Evolutionary conservation across 176 grass and related monocot genomes (phyloP), one percentile per base, ranked within the genome.

Genomic region (Musa beccarii): DNA sequence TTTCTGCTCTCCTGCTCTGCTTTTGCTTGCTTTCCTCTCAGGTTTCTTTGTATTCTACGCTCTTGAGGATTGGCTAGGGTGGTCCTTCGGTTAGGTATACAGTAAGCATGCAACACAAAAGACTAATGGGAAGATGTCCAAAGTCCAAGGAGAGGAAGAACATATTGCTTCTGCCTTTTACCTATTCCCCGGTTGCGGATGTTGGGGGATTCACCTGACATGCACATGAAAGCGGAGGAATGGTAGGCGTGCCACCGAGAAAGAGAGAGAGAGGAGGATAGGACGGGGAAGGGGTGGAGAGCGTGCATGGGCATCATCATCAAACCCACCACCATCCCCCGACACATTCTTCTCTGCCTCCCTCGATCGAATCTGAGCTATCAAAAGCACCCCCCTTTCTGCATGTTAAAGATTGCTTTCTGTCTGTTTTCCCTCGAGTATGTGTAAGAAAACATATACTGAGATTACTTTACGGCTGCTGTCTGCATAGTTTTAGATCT

Each of bases 271-370:
- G 8, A 49, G 29, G 15, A 19, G 29, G 9, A 49, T 19, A 49
- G 21, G 28, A 28, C 14, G 3, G 29, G 67, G 2, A 43, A 43
- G 34, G 8, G 67, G 17, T 13, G 43, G 34, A 10, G 68, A 19
- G 68, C 68, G 68, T 70, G 68, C 68, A 51, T 70, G 68, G 68
- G 68, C 68, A 70, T 70, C 68, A 70, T 70, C 68, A 70, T 70
- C 68, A 70, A 70, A 70, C 68, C 68, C 68, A 70, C 68, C 68
- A 51, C 17, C 68, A 8, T 19, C 34, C 26, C 63, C 34, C 68
- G 16, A 70, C 43, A 70, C 49, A 70, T 70, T 70, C 68, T 70
- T 10, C 19, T 51, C 19, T 51, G 68, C 68, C 68, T 50, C 28
- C 13, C 29, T 17, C 29, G 10, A 10, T 15, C n/a, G 17, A 13